A percentile compares a stretch with the other conserved stretches of the same genome.
Evolutionary conservation across 73 alveolate species (phyloP).

Genomic region (Uronychia binucleata): DNA sequence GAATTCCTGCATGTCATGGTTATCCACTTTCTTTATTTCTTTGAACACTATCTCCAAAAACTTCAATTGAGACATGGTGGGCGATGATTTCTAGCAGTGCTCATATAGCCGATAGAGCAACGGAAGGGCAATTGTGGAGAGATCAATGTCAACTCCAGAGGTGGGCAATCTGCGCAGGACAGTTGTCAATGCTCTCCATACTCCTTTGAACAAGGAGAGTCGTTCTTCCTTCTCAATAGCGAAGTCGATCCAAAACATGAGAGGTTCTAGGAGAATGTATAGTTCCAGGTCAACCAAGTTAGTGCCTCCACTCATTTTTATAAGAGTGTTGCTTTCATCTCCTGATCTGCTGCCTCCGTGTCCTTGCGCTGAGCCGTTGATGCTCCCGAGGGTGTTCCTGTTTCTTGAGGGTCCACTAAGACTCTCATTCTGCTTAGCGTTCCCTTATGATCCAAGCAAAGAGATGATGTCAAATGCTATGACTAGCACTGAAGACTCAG

Average conservation of each 20-base stretch:
- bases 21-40: slow-evolving; percentile 26
- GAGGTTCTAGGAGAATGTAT: slow-evolving; percentile 48
- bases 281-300: slow-evolving; percentile 33
- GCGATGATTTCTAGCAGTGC: slow-evolving; percentile 49
- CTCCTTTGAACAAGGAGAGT: slow-evolving; percentile 37
- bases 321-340: neutral
- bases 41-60: slow-evolving; percentile 46
- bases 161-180: slow-evolving; percentile 30
- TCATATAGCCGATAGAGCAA: slow-evolving; percentile 29
- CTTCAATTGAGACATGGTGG: slow-evolving; percentile 61
- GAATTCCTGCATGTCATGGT: slow-evolving; percentile 25
- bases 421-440: slow-evolving; percentile 21
- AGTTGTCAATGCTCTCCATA: slow-evolving; percentile 50
- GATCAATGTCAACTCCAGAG: slow-evolving; percentile 24
- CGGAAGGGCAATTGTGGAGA: slow-evolving; percentile 35
- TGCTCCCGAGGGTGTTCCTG: neutral
- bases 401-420: neutral
- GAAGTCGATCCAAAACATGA: slow-evolving; percentile 65
- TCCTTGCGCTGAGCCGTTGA: neutral
- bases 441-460: too few species aligned
- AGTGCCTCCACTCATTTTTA: neutral
- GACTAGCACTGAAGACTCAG: neutral
- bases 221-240: slow-evolving; percentile 54
- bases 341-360: neutral
- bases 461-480: neutral